phyloP scores from a whole-genome alignment of 1,284 basidiomycete species.

The Vanrija pseudolonga region DNA sequence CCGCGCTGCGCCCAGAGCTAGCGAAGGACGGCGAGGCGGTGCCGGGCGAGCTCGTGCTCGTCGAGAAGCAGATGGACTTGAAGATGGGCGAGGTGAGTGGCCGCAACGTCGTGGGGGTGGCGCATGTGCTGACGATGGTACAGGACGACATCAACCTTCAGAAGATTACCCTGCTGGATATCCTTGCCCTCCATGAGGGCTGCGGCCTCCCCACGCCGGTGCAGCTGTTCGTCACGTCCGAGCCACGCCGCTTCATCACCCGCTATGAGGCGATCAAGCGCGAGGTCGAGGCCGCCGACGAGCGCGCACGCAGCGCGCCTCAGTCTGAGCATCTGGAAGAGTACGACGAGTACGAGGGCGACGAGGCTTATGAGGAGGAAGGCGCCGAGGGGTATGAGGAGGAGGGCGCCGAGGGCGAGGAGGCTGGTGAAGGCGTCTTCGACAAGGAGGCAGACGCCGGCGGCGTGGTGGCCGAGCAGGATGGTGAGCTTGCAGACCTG shows the following conservation, averaged over 20 bases:
- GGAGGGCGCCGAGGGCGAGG: background rate
- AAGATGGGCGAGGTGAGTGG: slow-evolving; percentile 66
- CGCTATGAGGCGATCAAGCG: slow-evolving; percentile 40
- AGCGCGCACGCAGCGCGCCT: slow-evolving; percentile 29
- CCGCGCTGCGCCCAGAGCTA: slow-evolving; percentile 26
- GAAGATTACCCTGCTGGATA: slow-evolving; percentile 37
- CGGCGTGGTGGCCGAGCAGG: background rate
- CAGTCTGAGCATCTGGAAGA: slow-evolving; percentile 57
- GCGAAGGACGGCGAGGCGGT: slow-evolving; percentile 17
- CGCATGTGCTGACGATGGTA: background rate
- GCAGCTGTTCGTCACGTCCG: slow-evolving; percentile 32
- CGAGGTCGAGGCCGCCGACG: slow-evolving; percentile 57
- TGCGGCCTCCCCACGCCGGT: slow-evolving; percentile 41
- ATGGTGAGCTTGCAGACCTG: slow-evolving; percentile 1
- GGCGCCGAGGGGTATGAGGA: background rate
- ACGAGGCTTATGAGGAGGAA: background rate
- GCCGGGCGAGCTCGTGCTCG: slow-evolving; percentile 30
- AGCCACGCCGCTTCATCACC: slow-evolving; percentile 37
- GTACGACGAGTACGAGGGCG: slow-evolving; percentile 33
- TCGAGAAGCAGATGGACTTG: slow-evolving; percentile 52
- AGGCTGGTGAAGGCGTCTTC: background rate
- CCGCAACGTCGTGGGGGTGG: background rate
- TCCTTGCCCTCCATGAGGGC: slow-evolving; percentile 33
- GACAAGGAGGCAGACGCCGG: background rate
- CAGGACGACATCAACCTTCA: slow-evolving; percentile 41